These are phyloP conservation scores for Eudorina sp. DNA, from an alignment of 139 green algal genomes.

Conservation along the genomic window DNA sequence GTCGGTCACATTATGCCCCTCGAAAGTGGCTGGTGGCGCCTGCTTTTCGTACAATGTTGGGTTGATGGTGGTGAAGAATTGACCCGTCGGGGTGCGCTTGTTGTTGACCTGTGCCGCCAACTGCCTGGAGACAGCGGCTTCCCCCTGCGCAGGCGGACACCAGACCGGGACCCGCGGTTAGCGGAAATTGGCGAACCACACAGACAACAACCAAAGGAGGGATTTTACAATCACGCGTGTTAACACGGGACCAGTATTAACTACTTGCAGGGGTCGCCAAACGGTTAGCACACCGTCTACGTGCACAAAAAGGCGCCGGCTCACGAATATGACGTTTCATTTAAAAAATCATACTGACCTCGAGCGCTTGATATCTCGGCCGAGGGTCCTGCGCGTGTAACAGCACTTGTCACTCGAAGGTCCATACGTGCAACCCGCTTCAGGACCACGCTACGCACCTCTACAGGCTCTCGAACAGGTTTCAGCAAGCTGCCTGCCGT, in stretches of 20 bases:
- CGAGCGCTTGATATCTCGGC: constrained; percentile 6
- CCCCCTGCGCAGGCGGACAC: no score
- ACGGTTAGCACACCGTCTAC: no score
- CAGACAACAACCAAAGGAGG: no score
- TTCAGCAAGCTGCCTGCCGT: neutral
- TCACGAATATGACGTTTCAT: no score
- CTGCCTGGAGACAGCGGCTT: constrained; percentile 26
- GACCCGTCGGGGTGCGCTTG: constrained; percentile 25
- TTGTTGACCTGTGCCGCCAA: constrained; percentile 24
- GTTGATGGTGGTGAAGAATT: constrained; percentile 42
- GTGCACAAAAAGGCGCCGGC: no score
- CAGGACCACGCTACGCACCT: neutral
- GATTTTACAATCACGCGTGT: no score
- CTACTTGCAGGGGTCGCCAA: no score
- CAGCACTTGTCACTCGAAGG: neutral
- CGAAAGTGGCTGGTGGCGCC: neutral
- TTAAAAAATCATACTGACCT: no score
- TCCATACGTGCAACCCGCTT: neutral
- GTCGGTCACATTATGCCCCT: neutral
- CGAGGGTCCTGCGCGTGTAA: neutral
- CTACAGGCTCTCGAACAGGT: constrained; percentile 9
- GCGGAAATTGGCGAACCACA: no score
- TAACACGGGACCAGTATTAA: no score
- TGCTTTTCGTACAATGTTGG: constrained; percentile 29
- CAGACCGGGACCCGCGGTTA: no score